Percentiles rank a stretch among this genome's conserved stretches.
Evolutionary conservation across 805 yeast genomes (phyloP).

Genomic region (Blastobotrys terrestris): DNA sequence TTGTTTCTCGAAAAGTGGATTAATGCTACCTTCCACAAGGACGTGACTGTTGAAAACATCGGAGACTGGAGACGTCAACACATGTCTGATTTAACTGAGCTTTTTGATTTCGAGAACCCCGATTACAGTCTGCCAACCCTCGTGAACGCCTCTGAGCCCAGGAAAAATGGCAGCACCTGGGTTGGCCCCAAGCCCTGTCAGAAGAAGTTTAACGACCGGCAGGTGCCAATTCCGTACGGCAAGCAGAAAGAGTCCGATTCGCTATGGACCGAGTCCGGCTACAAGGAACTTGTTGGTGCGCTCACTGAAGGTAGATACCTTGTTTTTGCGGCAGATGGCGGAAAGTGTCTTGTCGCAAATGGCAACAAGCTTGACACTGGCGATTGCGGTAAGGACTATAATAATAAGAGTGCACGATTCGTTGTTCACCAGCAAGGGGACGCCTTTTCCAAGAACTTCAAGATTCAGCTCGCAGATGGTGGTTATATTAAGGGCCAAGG

Average conservation of each 20-base stretch:
- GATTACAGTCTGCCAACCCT: slow-evolving; percentile 15
- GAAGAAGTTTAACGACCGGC: slow-evolving; percentile 6
- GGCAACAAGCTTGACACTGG: not conserved
- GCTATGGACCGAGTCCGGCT: slow-evolving; percentile 19
- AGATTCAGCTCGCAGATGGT: not conserved
- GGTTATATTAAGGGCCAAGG: not conserved
- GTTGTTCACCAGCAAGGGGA: not conserved
- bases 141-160: slow-evolving; percentile 12
- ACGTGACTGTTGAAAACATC: slow-evolving; percentile 11
- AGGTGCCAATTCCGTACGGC: slow-evolving; percentile 21
- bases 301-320: slow-evolving; percentile 23
- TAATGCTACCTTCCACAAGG: slow-evolving; percentile 11
- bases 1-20: slow-evolving; percentile 23
- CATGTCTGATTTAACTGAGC: slow-evolving; percentile 19
- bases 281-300: slow-evolving; percentile 17
- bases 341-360: not conserved
- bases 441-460: not conserved
- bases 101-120: slow-evolving; percentile 20
- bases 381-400: not conserved
- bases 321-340: slow-evolving; percentile 4
- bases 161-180: slow-evolving; percentile 1
- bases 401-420: not conserved
- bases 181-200: slow-evolving; percentile 3
- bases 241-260: slow-evolving; percentile 12
- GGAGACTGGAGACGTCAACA: slow-evolving; percentile 21